Evolutionary conservation across 768 basidiomycete species (phyloP), one percentile per base, ranked within the genome.

Genomic region (Filobasidium floriforme): DNA sequence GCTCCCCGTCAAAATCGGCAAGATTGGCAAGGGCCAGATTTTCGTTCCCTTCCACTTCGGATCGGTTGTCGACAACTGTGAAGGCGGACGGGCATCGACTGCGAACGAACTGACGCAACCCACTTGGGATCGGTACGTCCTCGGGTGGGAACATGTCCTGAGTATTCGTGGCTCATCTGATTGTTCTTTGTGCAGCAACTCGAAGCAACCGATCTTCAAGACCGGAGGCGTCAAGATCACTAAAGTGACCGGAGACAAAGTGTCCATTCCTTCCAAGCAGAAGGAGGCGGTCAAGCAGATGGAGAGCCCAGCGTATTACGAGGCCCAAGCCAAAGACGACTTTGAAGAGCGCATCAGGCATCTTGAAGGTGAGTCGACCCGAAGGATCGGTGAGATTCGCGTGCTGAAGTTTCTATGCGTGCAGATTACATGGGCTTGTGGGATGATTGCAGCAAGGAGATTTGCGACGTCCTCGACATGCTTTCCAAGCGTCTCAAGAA

Each of bases 21-120:
- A 70, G 40, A 70, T 70, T 51, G 64, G 57, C 15, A 64, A 66
- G 57, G 71, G 71, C 5, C 64, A 72, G 28, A 52, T 72, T 44
- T 72, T 72, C 52, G 62, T 72, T 7, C 71, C 71, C 12, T 70
- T 72, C 60, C 71, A 72, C 52, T 72, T 66, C 62, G 71, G 71
- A 9, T 52, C 67, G 3, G 54, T 57, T 15, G 40, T 59, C 1
- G 69, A 72, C 54, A 54, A 68, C 24, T 62, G 59, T n/a, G 61
- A 66, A 44, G 64, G 64, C 18, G 71, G 71, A 14, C 61, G 69
- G 18, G 61, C 71, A n/a, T 55, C 63, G 6, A 61, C 67, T 14
- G 71, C 71, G 15, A 72, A 72, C 63, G 71, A 72, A 60, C 57
- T 72, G 24, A 72, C 71, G 11, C 49, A 64, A 26, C 32, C 61